Conservation (phyloP, 2,329 filamentous ascomycete species). For the Fusarium sp. region DNA sequence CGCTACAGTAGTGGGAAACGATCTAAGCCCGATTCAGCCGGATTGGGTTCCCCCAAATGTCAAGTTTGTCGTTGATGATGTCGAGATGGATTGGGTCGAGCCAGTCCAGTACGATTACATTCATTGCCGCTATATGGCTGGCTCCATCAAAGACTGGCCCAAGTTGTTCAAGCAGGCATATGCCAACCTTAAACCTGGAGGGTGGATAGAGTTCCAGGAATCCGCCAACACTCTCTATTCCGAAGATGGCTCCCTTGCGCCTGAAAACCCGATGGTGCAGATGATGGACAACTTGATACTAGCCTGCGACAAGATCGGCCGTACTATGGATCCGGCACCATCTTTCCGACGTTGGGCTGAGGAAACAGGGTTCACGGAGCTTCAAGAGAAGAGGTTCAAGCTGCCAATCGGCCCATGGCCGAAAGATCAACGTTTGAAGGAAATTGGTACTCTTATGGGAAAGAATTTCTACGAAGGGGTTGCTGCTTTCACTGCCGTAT, state of each 20-base stretch:
- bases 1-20: slow-evolving; percentile 53
- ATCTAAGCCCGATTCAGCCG: slow-evolving; percentile 59
- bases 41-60: slow-evolving; percentile 67
- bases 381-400: slow-evolving; percentile 48
- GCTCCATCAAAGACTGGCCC: slow-evolving; percentile 49
- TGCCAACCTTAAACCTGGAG: slow-evolving; percentile 57
- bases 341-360: slow-evolving; percentile 45
- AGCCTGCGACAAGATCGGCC: slow-evolving; percentile 45
- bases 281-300: slow-evolving; percentile 40
- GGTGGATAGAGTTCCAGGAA: slow-evolving; percentile 61
- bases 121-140: slow-evolving; percentile 51
- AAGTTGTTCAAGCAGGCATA: slow-evolving; percentile 41
- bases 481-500: slow-evolving; percentile 52
- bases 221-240: slow-evolving; percentile 51
- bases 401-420: slow-evolving; percentile 55
- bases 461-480: slow-evolving; percentile 52
- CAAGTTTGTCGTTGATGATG: slow-evolving; percentile 69
- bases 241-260: slow-evolving; percentile 53
- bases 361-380: slow-evolving; percentile 52
- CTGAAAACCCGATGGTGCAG: slow-evolving; percentile 50
- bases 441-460: slow-evolving; percentile 52
- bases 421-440: slow-evolving; percentile 41
- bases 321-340: slow-evolving; percentile 47
- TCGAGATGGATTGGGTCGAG: slow-evolving; percentile 65
- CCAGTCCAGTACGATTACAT: slow-evolving; percentile 48